These are phyloP conservation scores for Metschnikowia kunwiensis DNA, from an alignment of 805 yeast species.

Conservation along the genomic window DNA sequence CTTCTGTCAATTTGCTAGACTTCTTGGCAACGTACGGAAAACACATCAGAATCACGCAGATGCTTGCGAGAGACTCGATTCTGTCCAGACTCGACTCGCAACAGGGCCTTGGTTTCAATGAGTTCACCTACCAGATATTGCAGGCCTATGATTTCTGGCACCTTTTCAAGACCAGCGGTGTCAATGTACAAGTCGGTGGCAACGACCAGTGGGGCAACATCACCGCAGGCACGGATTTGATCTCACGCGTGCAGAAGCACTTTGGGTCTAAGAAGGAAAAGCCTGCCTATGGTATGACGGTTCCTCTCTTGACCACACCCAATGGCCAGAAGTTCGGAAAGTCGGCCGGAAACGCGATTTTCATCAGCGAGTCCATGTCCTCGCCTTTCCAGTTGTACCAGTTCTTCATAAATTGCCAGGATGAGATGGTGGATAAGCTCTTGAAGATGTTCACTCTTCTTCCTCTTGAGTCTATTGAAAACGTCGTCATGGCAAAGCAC, in stretches of 20 bases:
- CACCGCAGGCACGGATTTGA: constrained; percentile 90
- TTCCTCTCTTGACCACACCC: constrained; percentile 83
- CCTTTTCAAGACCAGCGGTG: constrained; percentile 54
- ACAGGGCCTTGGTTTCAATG: constrained; percentile 86
- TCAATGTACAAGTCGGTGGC: constrained; percentile 86
- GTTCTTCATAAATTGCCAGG: constrained; percentile 75
- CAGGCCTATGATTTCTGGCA: constrained; percentile 95
- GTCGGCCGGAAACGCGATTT: constrained; percentile 94
- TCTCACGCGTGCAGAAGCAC: constrained; percentile 50
- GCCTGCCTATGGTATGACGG: constrained; percentile 72
- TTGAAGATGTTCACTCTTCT: constrained; percentile 77
- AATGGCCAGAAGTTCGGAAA: constrained; percentile 94
- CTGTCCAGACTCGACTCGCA: constrained; percentile 66
- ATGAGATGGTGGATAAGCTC: constrained; percentile 66
- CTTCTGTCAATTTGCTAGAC: constrained; percentile 65
- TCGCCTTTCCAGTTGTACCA: constrained; percentile 82
- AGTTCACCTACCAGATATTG: constrained; percentile 85
- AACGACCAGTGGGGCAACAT: constrained; percentile 99
- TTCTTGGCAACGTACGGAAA: constrained; percentile 76
- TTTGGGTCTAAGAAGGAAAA: constrained; percentile 3
- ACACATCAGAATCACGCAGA: constrained; percentile 75
- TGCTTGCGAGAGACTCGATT: constrained; percentile 87
- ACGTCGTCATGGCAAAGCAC: constrained; percentile 51
- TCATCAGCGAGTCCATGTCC: constrained; percentile 72
- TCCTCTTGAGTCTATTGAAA: constrained; percentile 57